Evolutionary conservation across 164 flowering plant species (phyloP).

Genomic region (Stephania yunnanensis): DNA sequence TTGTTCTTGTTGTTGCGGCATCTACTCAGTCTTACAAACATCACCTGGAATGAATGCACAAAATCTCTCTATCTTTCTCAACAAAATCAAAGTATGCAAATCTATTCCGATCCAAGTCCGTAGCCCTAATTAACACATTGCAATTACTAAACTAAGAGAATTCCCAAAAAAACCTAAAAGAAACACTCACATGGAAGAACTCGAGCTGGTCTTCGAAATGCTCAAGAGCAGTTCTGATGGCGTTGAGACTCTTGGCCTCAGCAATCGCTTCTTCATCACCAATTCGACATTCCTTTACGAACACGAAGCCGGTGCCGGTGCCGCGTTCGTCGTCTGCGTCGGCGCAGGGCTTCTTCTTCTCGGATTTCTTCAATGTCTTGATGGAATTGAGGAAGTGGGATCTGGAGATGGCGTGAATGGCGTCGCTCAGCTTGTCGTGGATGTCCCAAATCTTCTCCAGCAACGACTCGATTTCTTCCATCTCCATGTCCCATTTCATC

Average conservation of each 20-base stretch:
- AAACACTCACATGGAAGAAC: slow-evolving; percentile 65
- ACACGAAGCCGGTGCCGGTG: slow-evolving; percentile 43
- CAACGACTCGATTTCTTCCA: slow-evolving; percentile 75
- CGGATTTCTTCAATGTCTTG: slow-evolving; percentile 26
- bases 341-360: slow-evolving; percentile 15
- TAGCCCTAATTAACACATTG: no score
- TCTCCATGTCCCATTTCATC: slow-evolving; percentile 71
- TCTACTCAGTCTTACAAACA: no score
- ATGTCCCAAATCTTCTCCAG: slow-evolving; percentile 90
- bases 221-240: slow-evolving; percentile 84
- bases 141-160: background rate
- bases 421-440: slow-evolving; percentile 95
- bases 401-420: slow-evolving; percentile 70
- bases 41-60: no score
- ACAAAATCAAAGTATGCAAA: no score
- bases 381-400: slow-evolving; percentile 67
- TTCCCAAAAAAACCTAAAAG: background rate
- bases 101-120: no score
- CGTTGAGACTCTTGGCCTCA: slow-evolving; percentile 80
- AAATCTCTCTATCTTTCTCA: no score
- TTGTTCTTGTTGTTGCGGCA: no score
- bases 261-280: slow-evolving; percentile 46
- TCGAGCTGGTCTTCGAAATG: slow-evolving; percentile 90
- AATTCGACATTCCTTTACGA: slow-evolving; percentile 48
- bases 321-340: slow-evolving; percentile 20